phyloP scores from a whole-genome alignment of 2,329 filamentous ascomycete species.

The Metarhizium album region DNA sequence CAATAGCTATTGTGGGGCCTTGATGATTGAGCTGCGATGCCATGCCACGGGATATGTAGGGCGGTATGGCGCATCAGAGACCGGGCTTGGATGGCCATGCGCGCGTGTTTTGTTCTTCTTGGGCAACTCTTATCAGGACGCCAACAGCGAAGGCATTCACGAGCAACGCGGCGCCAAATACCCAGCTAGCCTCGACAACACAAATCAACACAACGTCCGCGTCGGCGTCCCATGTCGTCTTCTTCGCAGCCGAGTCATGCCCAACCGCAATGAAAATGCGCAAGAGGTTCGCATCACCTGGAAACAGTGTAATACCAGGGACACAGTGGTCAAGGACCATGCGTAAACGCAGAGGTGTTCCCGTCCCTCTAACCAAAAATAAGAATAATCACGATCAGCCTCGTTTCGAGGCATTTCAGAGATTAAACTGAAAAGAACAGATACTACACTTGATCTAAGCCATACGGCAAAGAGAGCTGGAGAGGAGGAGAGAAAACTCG shows the following conservation, averaged over 20 bases:
- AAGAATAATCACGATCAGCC: constrained; percentile 66
- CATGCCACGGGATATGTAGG: too few relatives aligned
- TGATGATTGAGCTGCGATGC: too few relatives aligned
- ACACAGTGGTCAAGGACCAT: constrained; percentile 25
- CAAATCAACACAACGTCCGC: too few relatives aligned
- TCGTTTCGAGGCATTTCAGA: constrained; percentile 70
- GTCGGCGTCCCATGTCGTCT: too few relatives aligned
- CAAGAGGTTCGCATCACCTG: constrained; percentile 29
- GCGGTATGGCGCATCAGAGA: too few relatives aligned
- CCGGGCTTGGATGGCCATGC: too few relatives aligned
- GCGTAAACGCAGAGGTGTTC: constrained; percentile 28
- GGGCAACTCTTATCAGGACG: too few relatives aligned
- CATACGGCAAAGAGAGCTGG: constrained; percentile 40
- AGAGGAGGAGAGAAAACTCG: constrained; percentile 20
- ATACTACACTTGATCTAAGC: constrained; percentile 92
- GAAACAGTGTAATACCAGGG: constrained; percentile 32
- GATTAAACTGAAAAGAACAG: constrained; percentile 97
- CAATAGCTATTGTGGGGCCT: too few relatives aligned
- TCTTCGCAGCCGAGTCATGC: constrained; percentile 1
- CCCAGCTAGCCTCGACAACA: too few relatives aligned
- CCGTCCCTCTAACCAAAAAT: constrained; percentile 36
- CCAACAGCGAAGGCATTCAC: too few relatives aligned
- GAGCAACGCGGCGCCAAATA: too few relatives aligned
- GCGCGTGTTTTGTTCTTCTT: too few relatives aligned
- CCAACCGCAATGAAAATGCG: constrained; percentile 22